Evolutionary conservation across 306 rosid genomes (phyloP).

Genomic region (Sindora glabra): DNA sequence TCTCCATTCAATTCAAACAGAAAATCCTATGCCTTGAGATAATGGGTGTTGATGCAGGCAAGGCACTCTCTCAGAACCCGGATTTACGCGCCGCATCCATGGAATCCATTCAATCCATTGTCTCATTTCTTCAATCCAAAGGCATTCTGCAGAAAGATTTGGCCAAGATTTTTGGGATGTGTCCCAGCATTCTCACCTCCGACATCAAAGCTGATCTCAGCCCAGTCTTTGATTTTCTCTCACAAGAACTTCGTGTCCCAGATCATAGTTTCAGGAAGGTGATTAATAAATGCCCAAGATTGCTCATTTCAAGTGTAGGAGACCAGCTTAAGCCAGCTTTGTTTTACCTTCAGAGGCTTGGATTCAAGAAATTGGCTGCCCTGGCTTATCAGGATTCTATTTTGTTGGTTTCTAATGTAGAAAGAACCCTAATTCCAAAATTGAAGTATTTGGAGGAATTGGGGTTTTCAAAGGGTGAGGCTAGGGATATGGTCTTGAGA

Average conservation of each 20-base stretch:
- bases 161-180: conserved; percentile 78
- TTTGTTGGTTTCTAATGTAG: conserved; percentile 72
- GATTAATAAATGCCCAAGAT: conserved; percentile 71
- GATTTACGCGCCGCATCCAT: conserved; percentile 44
- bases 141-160: conserved; percentile 63
- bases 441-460: conserved; percentile 44
- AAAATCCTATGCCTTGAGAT: conserved; percentile 88
- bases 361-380: conserved; percentile 50
- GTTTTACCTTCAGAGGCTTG: conserved; percentile 65
- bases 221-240: conserved; percentile 69
- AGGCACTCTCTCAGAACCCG: conserved; percentile 74
- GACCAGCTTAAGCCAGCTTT: conserved; percentile 80
- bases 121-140: conserved; percentile 69
- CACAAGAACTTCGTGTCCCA: conserved; percentile 56
- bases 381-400: conserved; percentile 66
- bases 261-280: conserved; percentile 50
- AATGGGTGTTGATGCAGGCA: conserved; percentile 82
- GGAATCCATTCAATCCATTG: conserved; percentile 51
- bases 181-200: conserved; percentile 75
- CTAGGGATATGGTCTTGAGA: conserved; percentile 56
- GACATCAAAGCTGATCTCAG: conserved; percentile 49
- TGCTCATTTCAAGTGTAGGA: conserved; percentile 63
- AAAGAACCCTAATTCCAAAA: conserved; percentile 68
- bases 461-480: conserved; percentile 50
- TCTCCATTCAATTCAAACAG: conserved; percentile 74